Base-by-base conservation (phyloP, 177 flowering plant species). In the Vitis hybrid region DNA sequence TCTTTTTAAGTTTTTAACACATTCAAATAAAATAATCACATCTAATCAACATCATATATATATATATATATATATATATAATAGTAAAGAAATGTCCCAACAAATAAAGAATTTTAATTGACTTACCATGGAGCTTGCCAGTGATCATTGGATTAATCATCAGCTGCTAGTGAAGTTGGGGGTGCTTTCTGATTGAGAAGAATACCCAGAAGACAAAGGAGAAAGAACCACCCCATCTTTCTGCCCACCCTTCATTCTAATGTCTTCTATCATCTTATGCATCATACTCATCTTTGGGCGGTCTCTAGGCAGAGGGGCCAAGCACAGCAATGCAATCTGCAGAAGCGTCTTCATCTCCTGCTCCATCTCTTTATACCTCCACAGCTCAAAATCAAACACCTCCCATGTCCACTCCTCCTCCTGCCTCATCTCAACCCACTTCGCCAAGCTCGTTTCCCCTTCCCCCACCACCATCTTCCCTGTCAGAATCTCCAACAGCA, bases 251-350 rank as follows among this genome's bases (percentile, higher is more conserved):
- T 62, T 77, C 18, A 61, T 62, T 59, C 76, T 73, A n/a, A 86
- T 77, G 51, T 83, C 84, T 52, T 83, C 84, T 22, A 87, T 82
- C 88, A 83, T 83, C 71, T 80, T 71, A 59, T 68, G 60, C 44
- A 85, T 88, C 7, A 64, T n/a, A 44, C 75, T 71, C 83, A 83
- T 85, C 71, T 75, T 79, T 2, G 88, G 90, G 19, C 90, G 81
- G 20, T 83, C 85, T 31, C 28, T 65, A 0, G 84, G 81, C n/a
- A 54, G 18, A n/a, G 74, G 49, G 14, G 74, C 69, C 77, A 80
- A 76, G 65, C 90, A 87, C 15, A 82, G 84, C 72, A 82, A 64
- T 0, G 85, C 88, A 44, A 85, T 79, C 64, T 85, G 82, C 66
- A 87, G 52, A 13, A 87, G 75, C 20, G 77, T 79, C 75, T 72